Evolutionary conservation across 2,329 filamentous ascomycete species (phyloP), one percentile per base, ranked within the genome.

Genomic region (Beauveria pseudobassiana): DNA sequence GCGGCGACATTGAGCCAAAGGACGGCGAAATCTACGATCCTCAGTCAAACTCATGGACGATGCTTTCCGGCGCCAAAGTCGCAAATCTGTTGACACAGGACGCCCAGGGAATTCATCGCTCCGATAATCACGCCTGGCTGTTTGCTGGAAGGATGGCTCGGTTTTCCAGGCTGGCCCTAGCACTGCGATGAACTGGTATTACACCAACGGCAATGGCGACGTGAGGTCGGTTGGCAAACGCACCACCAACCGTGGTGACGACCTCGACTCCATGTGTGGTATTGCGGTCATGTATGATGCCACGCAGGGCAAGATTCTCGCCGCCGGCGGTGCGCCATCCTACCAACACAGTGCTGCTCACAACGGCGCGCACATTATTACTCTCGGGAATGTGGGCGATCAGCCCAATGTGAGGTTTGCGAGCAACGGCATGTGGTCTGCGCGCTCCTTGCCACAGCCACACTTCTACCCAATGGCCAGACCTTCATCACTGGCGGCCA

Each of bases 271-370:
- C 3, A 86, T 86, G 83, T 78, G 76, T 61, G 83, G 82, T 18
- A 78, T 77, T 53, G 77, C 78, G 6, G 76, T 82, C 63, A 85
- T 86, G 81, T 85, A 80, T 64, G 82, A 86, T 66, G 81, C 82
- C 28, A 78, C 82, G 61, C 76, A 77, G 2, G 83, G 83, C 34
- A 83, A 84, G 68, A 84, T 85, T 40, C 71, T 85, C 2, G 77
- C 80, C 0, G 71, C 76, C 14, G 83, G 83, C 10, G 82, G 82
- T 14, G 70, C 77, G 0, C 71, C 75, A 0, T 71, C 73, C 34
- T 85, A 84, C 64, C 70, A 77, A 30, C 65, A 76, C 55, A 71
- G 71, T 18, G 63, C 70, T 6, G 77, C 77, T 1, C 77, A 76
- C 0, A 71, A 69, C 5, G 75, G 76, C 63, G 80, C 80, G 0